phyloP scores from a whole-genome alignment of 805 yeast species.

The Pichia exigua region DNA sequence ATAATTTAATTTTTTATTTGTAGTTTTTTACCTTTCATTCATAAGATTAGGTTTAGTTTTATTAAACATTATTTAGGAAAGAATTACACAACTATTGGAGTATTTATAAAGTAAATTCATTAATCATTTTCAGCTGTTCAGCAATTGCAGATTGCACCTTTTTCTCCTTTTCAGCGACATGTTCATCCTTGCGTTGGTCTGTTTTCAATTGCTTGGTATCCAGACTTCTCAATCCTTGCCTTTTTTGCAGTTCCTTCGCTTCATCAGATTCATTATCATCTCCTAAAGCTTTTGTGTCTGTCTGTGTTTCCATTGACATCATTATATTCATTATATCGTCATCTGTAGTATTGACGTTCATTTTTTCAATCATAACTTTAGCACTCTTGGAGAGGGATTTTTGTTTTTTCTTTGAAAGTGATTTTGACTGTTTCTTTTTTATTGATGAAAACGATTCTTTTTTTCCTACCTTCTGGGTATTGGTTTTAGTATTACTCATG shows the following conservation, averaged over 20 bases:
- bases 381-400: constrained; percentile 18
- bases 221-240: constrained; percentile 29
- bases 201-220: constrained; percentile 35
- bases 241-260: background rate
- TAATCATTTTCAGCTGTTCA: constrained; percentile 40
- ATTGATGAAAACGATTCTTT: background rate
- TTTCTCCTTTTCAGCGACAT: constrained; percentile 21
- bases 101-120: constrained; percentile 32
- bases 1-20: too few species aligned
- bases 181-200: constrained; percentile 28
- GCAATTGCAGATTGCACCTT: constrained; percentile 35
- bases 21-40: background rate
- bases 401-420: constrained; percentile 18
- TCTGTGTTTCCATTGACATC: constrained; percentile 9
- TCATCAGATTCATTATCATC: constrained; percentile 3
- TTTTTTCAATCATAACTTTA: constrained; percentile 20
- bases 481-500: background rate
- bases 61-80: background rate
- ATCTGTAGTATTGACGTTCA: constrained; percentile 19
- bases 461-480: background rate
- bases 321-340: constrained; percentile 18
- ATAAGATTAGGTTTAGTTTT: background rate
- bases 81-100: background rate
- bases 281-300: constrained; percentile 10
- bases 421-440: constrained; percentile 1